phyloP scores from a whole-genome alignment of 331 rosid species.

The Telfairia occidentalis region DNA sequence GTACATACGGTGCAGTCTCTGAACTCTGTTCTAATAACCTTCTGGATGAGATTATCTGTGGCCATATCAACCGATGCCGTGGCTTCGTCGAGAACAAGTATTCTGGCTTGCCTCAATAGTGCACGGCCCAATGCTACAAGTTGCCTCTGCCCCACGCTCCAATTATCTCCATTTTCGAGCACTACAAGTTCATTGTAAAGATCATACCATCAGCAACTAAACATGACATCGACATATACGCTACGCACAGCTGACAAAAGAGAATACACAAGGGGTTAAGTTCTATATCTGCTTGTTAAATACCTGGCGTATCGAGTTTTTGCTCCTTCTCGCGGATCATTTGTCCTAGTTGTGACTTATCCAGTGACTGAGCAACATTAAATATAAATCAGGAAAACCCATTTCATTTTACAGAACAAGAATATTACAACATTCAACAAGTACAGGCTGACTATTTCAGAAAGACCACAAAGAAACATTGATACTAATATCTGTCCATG shows the following conservation, averaged over 20 bases:
- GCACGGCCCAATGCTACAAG: slow-evolving; percentile 95
- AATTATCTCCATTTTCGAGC: slow-evolving; percentile 95
- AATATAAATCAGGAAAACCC: not conserved
- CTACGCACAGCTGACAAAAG: not conserved
- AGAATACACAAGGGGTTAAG: not conserved
- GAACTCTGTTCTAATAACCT: slow-evolving; percentile 72
- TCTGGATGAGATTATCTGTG: slow-evolving; percentile 87
- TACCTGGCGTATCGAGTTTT: slow-evolving; percentile 83
- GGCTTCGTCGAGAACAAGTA: slow-evolving; percentile 97
- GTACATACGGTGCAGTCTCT: slow-evolving; percentile 81
- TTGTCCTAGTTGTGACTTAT: slow-evolving; percentile 79
- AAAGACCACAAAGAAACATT: not conserved
- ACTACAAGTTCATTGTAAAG: slow-evolving; percentile 39
- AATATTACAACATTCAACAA: not conserved
- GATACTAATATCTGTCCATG: not conserved
- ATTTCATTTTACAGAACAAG: not conserved
- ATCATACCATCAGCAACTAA: not conserved
- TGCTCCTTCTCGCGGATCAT: slow-evolving; percentile 51
- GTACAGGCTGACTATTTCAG: not conserved
- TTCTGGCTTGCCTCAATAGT: slow-evolving; percentile 76
- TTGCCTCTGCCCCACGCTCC: slow-evolving; percentile 99
- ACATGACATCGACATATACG: not conserved
- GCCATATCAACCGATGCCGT: slow-evolving; percentile 95
- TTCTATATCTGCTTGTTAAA: not conserved
- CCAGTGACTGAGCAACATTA: slow-evolving; percentile 56